Base-by-base conservation (phyloP, 2,329 filamentous ascomycete species). In the Fusarium aywerte region DNA sequence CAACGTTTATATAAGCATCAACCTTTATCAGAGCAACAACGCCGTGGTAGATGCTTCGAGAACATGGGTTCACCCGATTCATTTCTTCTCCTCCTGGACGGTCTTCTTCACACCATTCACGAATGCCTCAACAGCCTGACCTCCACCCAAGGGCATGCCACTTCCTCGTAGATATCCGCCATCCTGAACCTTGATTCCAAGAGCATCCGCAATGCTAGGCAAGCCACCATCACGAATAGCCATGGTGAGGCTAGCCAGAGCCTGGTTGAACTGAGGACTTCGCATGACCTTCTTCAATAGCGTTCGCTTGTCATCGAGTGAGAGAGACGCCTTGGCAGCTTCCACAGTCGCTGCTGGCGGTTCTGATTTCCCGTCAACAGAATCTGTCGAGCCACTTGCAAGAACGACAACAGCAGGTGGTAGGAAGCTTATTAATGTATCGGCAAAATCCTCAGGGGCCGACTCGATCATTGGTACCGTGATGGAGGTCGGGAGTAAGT, bases 261-360 rank as follows among this genome's bases (percentile, higher is more conserved):
- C 95, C 78, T 98, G 96, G 62, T 89, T 87, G 74, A 99, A 93
- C 75, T 99, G 96, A 18, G 96, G 95, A 68, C 92, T 96, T 67
- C 92, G 88, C 15, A 98, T 81, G 9, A 98, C 93, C 75, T 90
- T 90, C 76, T 89, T 90, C 40, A 99, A 79, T 13, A 98, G 86
- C 21, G 85, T 83, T 74, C 91, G 92, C 83, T 98, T 98, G 76
- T 96, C 90, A 4, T 85, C 84, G 9, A 90, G 77, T 53, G 87
- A 90, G 73, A 97, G 84, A 8, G 91, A 89, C 62, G 90, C 85
- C 67, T 92, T 89, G 27, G 92, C 92, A 36, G 90, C 89, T 71
- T 90, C 84, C n/a, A 90, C 85, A 3, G 88, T 87, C 54, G 89
- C 90, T 0, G 88, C 81, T 40, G 87, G 87, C 2, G 91, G 89